Evolutionary conservation across 2,329 filamentous ascomycete species (phyloP).

Genomic region (Zymoseptoria passerinii): DNA sequence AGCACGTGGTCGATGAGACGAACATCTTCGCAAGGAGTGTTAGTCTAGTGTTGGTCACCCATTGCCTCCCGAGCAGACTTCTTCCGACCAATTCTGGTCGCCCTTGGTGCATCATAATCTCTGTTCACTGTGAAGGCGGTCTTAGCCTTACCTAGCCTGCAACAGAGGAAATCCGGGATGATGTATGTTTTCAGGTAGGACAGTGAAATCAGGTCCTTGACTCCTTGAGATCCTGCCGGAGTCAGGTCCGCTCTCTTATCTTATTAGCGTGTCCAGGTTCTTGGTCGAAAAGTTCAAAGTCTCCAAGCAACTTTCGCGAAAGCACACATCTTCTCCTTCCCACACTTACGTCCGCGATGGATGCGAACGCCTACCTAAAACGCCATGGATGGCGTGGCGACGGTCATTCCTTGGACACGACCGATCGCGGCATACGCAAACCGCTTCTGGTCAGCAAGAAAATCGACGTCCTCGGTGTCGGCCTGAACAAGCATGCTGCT

Average conservation of each 20-base stretch:
- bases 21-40: neutral
- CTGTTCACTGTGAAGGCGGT: neutral
- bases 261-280: neutral
- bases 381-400: constrained; percentile 84
- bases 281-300: neutral
- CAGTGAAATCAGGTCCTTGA: too few species aligned
- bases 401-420: constrained; percentile 77
- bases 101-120: neutral
- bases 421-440: constrained; percentile 67
- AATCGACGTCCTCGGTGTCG: constrained; percentile 70
- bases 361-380: constrained; percentile 73
- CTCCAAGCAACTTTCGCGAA: neutral
- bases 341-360: constrained; percentile 48
- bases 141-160: too few species aligned
- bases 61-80: neutral
- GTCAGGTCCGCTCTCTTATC: neutral
- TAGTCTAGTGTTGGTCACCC: neutral
- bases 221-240: neutral
- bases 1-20: neutral
- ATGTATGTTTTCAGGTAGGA: too few species aligned
- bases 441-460: constrained; percentile 79
- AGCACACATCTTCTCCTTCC: constrained; percentile 2
- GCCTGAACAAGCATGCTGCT: constrained; percentile 58
- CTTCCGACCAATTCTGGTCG: neutral
- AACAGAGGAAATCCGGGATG: too few species aligned